Evolutionary conservation across 306 rosid species (phyloP).

Genomic region (Cucumis sativus): DNA sequence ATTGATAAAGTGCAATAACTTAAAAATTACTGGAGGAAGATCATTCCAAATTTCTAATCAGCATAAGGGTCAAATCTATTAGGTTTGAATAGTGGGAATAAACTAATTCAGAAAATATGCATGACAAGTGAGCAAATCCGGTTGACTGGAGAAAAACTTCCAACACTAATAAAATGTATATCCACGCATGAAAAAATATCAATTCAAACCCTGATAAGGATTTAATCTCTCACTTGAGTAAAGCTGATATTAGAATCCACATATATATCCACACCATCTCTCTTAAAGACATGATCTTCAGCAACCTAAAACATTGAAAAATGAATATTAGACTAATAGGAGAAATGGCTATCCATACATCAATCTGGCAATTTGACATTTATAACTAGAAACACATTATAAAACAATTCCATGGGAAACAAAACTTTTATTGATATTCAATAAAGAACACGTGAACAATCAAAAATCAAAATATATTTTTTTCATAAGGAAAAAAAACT

Average conservation of each 20-base stretch:
- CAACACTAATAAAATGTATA: neutral
- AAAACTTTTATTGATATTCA: neutral
- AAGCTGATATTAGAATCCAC: conserved; percentile 87
- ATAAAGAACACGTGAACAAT: neutral
- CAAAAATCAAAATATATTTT: neutral
- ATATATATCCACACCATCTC: conserved; percentile 85
- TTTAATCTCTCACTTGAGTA: conserved; percentile 55
- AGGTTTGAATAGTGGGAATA: neutral
- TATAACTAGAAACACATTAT: neutral
- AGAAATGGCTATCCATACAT: conserved; percentile 4
- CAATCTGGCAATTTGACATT: neutral
- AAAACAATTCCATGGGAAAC: neutral
- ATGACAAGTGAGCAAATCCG: neutral
- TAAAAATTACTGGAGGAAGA: neutral
- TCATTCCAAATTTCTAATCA: neutral
- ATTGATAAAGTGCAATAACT: neutral
- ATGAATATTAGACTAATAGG: conserved; percentile 12
- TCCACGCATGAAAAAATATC: neutral
- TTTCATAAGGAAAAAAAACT: too few relatives aligned
- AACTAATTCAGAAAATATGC: neutral
- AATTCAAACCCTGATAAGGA: neutral
- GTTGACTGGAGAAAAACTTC: neutral
- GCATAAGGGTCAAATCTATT: neutral
- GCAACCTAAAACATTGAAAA: conserved; percentile 49
- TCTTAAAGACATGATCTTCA: conserved; percentile 59